Conservation (phyloP, 306 rosid genomes). For the apple (Malus domestica) region DNA sequence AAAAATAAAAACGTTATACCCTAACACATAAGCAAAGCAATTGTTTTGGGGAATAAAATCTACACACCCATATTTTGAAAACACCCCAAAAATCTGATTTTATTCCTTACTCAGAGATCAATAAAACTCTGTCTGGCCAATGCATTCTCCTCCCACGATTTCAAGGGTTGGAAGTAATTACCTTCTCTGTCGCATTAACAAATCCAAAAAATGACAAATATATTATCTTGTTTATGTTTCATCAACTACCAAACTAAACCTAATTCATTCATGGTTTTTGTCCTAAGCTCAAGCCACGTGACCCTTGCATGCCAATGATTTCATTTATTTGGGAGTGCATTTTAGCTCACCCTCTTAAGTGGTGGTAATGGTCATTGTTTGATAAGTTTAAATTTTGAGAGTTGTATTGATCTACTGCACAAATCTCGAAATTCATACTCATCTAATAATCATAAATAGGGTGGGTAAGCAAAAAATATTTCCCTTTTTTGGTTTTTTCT, state of each 20-base stretch:
- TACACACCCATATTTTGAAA: conserved; percentile 4
- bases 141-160: conserved; percentile 16
- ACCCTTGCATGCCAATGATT: neutral
- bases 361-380: no score
- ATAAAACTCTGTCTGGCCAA: conserved; percentile 11
- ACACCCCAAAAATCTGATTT: conserved; percentile 36
- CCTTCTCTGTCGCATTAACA: neutral
- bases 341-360: no score
- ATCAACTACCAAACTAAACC: neutral
- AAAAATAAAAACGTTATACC: conserved; percentile 11
- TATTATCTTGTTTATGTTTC: neutral
- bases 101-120: conserved; percentile 28
- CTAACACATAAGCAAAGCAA: neutral
- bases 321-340: no score
- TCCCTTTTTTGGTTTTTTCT: neutral
- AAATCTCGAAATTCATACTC: no score
- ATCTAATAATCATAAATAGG: no score
- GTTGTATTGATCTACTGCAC: no score
- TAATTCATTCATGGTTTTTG: neutral
- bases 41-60: conserved; percentile 35
- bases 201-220: conserved; percentile 1
- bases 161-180: neutral
- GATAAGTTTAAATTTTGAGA: no score
- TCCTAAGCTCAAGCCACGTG: neutral
- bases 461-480: no score